Percentiles rank a stretch among this genome's conserved stretches.
Evolutionary conservation across 1,284 basidiomycete genomes (phyloP).

Genomic region (Entoloma clypeatum): DNA sequence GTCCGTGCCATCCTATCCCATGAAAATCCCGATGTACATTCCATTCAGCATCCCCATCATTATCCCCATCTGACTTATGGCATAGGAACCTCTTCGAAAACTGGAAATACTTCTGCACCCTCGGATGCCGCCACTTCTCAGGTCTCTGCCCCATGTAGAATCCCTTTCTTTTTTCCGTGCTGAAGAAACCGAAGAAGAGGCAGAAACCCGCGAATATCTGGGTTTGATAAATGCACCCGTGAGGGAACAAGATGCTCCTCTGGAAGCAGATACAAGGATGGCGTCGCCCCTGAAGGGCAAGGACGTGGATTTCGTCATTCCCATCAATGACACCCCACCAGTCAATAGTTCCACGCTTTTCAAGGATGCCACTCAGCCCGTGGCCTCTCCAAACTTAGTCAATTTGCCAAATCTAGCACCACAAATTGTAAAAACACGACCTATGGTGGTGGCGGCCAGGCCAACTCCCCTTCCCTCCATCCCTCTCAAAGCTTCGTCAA

Average conservation of each 20-base stretch:
- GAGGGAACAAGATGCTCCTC: slow-evolving; percentile 21
- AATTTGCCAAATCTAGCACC: neutral
- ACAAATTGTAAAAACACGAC: neutral
- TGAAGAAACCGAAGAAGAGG: slow-evolving; percentile 64
- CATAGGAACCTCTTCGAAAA: slow-evolving; percentile 31
- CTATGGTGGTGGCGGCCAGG: slow-evolving; percentile 2
- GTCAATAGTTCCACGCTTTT: neutral
- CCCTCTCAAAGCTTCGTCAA: neutral
- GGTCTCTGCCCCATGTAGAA: slow-evolving; percentile 63
- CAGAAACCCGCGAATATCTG: slow-evolving; percentile 39
- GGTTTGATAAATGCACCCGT: slow-evolving; percentile 26
- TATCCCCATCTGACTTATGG: slow-evolving; percentile 5
- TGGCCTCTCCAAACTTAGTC: neutral
- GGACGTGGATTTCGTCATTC: no score
- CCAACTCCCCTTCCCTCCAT: neutral
- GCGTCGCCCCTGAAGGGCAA: neutral
- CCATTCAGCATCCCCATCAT: neutral
- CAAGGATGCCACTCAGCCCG: neutral
- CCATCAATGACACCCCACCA: slow-evolving; percentile 2
- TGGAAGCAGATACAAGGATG: slow-evolving; percentile 17
- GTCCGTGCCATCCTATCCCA: slow-evolving; percentile 29
- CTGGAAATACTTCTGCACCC: slow-evolving; percentile 71
- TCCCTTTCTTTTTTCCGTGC: slow-evolving; percentile 52
- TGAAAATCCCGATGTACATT: slow-evolving; percentile 28
- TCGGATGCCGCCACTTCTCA: slow-evolving; percentile 69